Evolutionary conservation across 257 asterid species (phyloP).

Genomic region (Nicotiana knightiana): DNA sequence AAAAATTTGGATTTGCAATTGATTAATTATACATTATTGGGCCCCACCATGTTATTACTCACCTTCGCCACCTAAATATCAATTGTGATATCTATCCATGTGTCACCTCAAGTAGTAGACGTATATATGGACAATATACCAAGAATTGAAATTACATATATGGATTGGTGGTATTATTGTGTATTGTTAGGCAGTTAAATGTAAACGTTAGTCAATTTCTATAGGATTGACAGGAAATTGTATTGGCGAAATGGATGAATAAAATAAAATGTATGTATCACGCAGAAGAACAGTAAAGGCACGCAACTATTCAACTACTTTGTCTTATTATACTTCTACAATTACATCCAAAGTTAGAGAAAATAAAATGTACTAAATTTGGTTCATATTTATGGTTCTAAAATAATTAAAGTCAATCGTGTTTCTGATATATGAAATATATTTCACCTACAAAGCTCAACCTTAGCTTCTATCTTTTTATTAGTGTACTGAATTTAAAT

Average conservation of each 20-base stretch:
- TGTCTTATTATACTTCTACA: conserved; percentile 8
- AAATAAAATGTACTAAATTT: background rate
- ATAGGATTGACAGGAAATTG: conserved; percentile 13
- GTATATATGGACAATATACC: conserved; percentile 19
- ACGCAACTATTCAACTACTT: conserved; percentile 40
- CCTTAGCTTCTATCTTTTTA: background rate
- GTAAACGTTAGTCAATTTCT: conserved; percentile 20
- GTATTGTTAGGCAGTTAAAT: conserved; percentile 1
- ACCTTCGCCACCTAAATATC: background rate
- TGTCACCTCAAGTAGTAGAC: conserved; percentile 9
- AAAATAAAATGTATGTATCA: background rate
- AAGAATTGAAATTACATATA: conserved; percentile 22
- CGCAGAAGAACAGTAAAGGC: conserved; percentile 47
- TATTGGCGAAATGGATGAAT: background rate
- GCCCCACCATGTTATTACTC: background rate
- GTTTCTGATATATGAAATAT: background rate
- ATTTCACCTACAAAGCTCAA: background rate
- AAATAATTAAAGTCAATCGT: background rate
- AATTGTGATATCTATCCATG: background rate
- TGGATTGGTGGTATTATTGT: conserved; percentile 4
- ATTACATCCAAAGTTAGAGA: background rate
- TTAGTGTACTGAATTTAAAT: background rate
- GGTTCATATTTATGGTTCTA: background rate
- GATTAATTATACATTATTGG: no score
- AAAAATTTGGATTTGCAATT: no score